phyloP scores from a whole-genome alignment of 768 basidiomycete genomes.

The Hirschioporus abietinus region DNA sequence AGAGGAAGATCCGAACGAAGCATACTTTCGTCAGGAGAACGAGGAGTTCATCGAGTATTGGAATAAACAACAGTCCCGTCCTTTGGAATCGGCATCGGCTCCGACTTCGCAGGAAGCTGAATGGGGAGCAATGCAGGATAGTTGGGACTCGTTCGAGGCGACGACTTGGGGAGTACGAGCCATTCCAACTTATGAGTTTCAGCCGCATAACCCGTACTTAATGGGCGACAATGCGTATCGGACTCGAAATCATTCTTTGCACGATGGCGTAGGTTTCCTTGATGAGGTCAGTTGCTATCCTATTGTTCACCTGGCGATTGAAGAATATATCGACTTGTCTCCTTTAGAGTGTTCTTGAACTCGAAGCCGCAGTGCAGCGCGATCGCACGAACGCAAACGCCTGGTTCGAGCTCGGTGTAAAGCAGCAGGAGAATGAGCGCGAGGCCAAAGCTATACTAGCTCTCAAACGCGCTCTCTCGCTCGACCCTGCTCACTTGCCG shows the following conservation, averaged over 20 bases:
- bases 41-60: conserved; percentile 60
- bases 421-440: conserved; percentile 97
- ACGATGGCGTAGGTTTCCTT: conserved; percentile 24
- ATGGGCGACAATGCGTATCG: conserved; percentile 45
- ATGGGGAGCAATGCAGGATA: conserved; percentile 67
- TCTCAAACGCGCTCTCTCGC: conserved; percentile 69
- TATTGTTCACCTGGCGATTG: background rate
- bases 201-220: conserved; percentile 73
- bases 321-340: conserved; percentile 6
- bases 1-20: conserved; percentile 46
- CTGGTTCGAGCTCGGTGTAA: conserved; percentile 93
- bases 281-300: conserved; percentile 34
- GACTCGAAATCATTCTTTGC: conserved; percentile 41
- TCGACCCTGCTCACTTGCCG: conserved; percentile 70
- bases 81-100: background rate
- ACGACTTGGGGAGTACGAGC: conserved; percentile 58
- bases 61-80: conserved; percentile 29
- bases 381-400: conserved; percentile 63
- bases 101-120: conserved; percentile 23
- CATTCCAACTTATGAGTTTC: conserved; percentile 62
- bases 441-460: conserved; percentile 88
- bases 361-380: conserved; percentile 85
- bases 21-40: conserved; percentile 70
- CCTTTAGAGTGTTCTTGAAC: conserved; percentile 73
- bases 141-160: conserved; percentile 83